A percentile compares a stretch with the other conserved stretches of the same genome.
Evolutionary conservation across 192 early-diverging fungal genomes (phyloP).

Genomic region (Geranomyces michiganensis): DNA sequence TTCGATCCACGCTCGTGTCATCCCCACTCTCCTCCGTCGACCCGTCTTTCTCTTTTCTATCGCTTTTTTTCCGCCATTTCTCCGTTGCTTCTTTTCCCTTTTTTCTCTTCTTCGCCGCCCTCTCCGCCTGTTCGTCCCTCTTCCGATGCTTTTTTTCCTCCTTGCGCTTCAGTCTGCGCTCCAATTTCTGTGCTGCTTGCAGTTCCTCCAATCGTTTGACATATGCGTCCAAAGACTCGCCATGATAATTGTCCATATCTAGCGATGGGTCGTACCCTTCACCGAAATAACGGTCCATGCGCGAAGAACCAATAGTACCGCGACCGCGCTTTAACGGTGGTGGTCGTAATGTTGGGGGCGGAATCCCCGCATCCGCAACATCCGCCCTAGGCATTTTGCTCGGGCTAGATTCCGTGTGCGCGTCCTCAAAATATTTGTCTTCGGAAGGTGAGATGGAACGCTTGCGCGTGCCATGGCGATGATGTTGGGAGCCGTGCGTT

Average conservation of each 20-base stretch:
- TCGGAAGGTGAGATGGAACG: no score
- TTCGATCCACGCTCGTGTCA: neutral
- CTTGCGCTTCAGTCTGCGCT: neutral
- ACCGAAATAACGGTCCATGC: constrained; percentile 52
- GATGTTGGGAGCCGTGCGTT: no score
- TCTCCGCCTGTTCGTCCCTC: neutral
- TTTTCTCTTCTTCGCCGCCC: neutral
- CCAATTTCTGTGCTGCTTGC: neutral
- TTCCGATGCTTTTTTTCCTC: neutral
- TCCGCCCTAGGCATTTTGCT: no score
- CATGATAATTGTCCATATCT: constrained; percentile 57
- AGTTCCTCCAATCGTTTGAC: constrained; percentile 40
- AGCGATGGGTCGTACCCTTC: constrained; percentile 49
- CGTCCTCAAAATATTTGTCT: no score
- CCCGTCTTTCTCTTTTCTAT: neutral
- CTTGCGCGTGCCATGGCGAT: no score
- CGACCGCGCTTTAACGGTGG: constrained; percentile 23
- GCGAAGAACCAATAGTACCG: constrained; percentile 36
- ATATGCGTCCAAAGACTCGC: constrained; percentile 40
- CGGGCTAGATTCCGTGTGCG: no score
- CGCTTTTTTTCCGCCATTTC: neutral
- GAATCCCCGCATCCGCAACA: neutral
- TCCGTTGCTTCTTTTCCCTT: no score
- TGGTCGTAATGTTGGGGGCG: neutral
- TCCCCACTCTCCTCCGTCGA: neutral